A percentile compares a stretch with the other conserved stretches of the same genome.
phyloP scores from a whole-genome alignment of 306 rosid species.

The Pueraria montana region DNA sequence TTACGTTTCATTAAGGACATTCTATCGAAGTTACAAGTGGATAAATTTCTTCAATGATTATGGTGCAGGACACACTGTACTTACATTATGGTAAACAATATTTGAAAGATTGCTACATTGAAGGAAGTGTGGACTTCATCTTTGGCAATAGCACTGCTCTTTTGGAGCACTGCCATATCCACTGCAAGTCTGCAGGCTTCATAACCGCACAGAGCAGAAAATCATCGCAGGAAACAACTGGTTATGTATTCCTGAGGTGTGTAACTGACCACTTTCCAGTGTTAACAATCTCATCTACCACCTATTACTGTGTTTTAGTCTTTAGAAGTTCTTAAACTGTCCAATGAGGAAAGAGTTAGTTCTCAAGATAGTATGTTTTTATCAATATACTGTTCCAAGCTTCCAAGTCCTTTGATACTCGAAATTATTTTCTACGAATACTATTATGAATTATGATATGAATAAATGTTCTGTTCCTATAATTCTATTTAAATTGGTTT shows the following conservation, averaged over 20 bases:
- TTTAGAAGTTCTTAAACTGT: conserved; percentile 30
- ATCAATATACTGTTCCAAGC: neutral
- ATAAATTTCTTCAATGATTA: conserved; percentile 32
- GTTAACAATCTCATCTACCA: conserved; percentile 54
- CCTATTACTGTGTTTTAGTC: conserved; percentile 26
- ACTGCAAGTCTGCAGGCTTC: conserved; percentile 88
- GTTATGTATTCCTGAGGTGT: conserved; percentile 95
- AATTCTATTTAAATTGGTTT: neutral
- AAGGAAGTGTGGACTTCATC: conserved; percentile 97
- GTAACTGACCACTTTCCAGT: conserved; percentile 34
- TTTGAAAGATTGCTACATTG: conserved; percentile 92
- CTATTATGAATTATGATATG: neutral
- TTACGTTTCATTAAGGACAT: conserved; percentile 33
- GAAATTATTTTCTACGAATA: neutral
- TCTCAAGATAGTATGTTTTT: conserved; percentile 29
- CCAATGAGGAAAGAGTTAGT: conserved; percentile 28
- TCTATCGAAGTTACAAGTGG: conserved; percentile 1
- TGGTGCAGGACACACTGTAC: conserved; percentile 87
- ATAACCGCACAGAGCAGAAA: conserved; percentile 91
- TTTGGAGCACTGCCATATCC: conserved; percentile 93
- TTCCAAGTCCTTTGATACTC: neutral
- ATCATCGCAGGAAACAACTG: conserved; percentile 92
- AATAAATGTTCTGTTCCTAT: neutral
- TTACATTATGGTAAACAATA: conserved; percentile 93
- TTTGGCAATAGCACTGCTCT: conserved; percentile 98